A percentile compares a stretch with the other conserved stretches of the same genome.
phyloP scores from a whole-genome alignment of 1,284 basidiomycete genomes.

The Tylopilus sp. region DNA sequence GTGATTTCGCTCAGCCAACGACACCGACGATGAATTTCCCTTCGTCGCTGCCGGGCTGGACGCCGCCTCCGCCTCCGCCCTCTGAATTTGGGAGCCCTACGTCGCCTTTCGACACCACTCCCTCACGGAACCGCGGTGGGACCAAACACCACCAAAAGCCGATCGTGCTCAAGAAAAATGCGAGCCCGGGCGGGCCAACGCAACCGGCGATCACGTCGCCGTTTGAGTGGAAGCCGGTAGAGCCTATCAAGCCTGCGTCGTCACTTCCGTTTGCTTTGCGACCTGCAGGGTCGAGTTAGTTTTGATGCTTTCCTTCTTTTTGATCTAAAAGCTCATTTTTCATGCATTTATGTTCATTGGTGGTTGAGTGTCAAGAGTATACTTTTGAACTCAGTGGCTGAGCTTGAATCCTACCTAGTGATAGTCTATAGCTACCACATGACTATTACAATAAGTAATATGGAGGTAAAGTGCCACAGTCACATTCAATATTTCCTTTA shows the following conservation, averaged over 20 bases:
- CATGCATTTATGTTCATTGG: too few relatives aligned
- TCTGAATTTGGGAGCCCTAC: conserved; percentile 19
- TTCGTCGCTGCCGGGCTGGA: conserved; percentile 18
- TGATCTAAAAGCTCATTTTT: neutral
- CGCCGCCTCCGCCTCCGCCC: conserved; percentile 11
- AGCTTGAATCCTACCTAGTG: too few relatives aligned
- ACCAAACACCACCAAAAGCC: conserved; percentile 43
- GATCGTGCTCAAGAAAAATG: conserved; percentile 40
- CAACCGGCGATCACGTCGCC: conserved; percentile 32
- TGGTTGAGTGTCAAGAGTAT: too few relatives aligned
- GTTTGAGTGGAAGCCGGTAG: conserved; percentile 67
- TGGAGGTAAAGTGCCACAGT: too few relatives aligned
- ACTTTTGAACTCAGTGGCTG: too few relatives aligned
- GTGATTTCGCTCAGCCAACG: conserved; percentile 10
- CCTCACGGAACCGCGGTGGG: conserved; percentile 28
- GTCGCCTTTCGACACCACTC: conserved; percentile 23
- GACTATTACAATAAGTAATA: too few relatives aligned
- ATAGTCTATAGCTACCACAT: too few relatives aligned
- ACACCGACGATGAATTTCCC: conserved; percentile 26
- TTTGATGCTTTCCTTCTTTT: neutral
- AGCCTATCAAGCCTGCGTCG: conserved; percentile 38
- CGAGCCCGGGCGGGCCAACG: conserved; percentile 30
- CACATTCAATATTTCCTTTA: too few relatives aligned
- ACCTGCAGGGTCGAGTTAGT: conserved; percentile 16
- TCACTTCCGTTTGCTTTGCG: conserved; percentile 34